Base-by-base conservation (phyloP, 2,329 filamentous ascomycete genomes). In the Fusarium tuaranense region DNA sequence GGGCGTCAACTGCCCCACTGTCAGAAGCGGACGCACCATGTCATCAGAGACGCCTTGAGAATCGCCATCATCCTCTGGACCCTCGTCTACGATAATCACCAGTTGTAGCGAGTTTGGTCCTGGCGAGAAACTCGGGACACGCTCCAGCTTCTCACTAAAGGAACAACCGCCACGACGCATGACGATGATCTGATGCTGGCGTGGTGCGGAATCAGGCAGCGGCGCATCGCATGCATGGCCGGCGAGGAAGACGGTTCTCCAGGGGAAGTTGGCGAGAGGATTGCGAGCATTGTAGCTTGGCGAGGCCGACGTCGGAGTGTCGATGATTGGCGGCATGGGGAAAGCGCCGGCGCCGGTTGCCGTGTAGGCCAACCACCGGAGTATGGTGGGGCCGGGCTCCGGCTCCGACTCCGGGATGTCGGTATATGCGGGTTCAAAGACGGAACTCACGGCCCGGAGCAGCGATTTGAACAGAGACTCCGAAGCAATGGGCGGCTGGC, bases 131-230 rank as follows among this genome's bases (percentile, higher is more conserved):
- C 90, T 89, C 1, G 96, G 95, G n/a, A 98, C 95, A 74, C 94
- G 95, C 62, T 89, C 87, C 1, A 98, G 85, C 82, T 99, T 99
- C 32, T 92, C 85, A 39, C 90, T 92, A 82, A 98, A 98, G 27
- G 89, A 93, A 84, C 97, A 99, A 1, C 91, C 91, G 44, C 97
- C 96, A 7, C 97, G 91, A 32, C 90, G 91, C 77, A 98, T 87
- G 60, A 98, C 89, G 69, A 99, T 91, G 69, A 98, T 87, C 62
- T 98, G 92, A 83, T 97, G 87, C 55, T 86, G 82, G 32, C 86
- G 86, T 4, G 88, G 83, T 0, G 86, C 87, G 18, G 81, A 78
- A n/a, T 88, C 87, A 3, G 88, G 87, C 3, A 91, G 82, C 5
- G 86, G 84, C n/a, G 86, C 84, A 68, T 87, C 85, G 82, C 96